phyloP scores from a whole-genome alignment of 2,329 filamentous ascomycete genomes.

The Hymenoscyphus salicellus region DNA sequence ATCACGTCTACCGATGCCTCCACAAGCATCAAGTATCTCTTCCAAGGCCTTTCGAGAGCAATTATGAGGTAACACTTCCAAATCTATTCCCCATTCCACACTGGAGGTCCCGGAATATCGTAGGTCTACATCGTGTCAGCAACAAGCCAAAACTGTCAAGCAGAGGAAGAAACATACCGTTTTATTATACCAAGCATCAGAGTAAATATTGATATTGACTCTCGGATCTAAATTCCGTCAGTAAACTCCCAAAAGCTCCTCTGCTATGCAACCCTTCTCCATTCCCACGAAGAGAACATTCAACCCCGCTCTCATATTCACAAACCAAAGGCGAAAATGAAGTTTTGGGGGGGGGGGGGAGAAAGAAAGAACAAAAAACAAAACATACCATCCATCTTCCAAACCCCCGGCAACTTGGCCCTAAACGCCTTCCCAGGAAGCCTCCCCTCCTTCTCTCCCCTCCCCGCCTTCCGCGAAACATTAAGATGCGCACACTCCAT shows the following conservation, averaged over 20 bases:
- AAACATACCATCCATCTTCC: conserved; percentile 18
- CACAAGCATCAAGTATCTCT: too few relatives aligned
- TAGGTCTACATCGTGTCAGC: conserved; percentile 1
- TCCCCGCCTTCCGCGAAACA: conserved; percentile 1
- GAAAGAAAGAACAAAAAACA: not conserved
- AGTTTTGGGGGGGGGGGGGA: too few relatives aligned
- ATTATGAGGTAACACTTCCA: not conserved
- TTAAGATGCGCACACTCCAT: conserved; percentile 23
- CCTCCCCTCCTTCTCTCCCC: conserved; percentile 15
- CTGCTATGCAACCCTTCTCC: too few relatives aligned
- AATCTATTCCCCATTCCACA: conserved; percentile 6
- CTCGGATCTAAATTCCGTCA: conserved; percentile 15
- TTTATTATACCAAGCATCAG: conserved; percentile 6
- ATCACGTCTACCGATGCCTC: too few relatives aligned
- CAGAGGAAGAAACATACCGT: conserved; percentile 1
- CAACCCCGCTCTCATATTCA: too few relatives aligned
- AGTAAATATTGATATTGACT: conserved; percentile 22
- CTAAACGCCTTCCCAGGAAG: conserved; percentile 17
- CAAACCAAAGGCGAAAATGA: too few relatives aligned
- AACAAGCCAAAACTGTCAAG: not conserved
- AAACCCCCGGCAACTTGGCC: conserved; percentile 18
- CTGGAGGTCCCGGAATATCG: conserved; percentile 11
- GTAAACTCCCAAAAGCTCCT: conserved; percentile 2
- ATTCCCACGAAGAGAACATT: too few relatives aligned
- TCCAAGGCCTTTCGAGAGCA: too few relatives aligned